A percentile compares a stretch with the other conserved stretches of the same genome.
Conservation (phyloP, 805 yeast genomes). For the Wickerhamomyces subpelliculosus region DNA sequence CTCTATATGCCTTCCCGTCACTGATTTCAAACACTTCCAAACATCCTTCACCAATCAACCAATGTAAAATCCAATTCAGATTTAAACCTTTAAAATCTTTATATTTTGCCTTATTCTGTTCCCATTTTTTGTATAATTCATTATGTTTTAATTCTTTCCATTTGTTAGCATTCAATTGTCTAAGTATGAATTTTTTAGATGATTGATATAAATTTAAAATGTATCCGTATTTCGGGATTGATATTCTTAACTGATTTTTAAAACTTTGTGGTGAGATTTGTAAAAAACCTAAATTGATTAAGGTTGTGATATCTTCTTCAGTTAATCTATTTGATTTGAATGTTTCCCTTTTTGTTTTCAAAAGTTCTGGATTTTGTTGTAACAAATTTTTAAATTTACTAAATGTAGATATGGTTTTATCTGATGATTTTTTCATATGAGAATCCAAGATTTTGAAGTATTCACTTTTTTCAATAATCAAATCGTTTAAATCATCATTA, state of each 20-base stretch:
- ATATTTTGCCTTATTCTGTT: slow-evolving; percentile 34
- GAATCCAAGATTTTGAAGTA: slow-evolving; percentile 7
- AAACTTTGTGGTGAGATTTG: slow-evolving; percentile 33
- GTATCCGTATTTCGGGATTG: slow-evolving; percentile 46
- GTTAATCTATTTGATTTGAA: neutral
- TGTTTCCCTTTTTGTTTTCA: neutral
- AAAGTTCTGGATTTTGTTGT: slow-evolving; percentile 3
- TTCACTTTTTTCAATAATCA: slow-evolving; percentile 25
- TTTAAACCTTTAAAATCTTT: slow-evolving; percentile 45
- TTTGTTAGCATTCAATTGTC: slow-evolving; percentile 28
- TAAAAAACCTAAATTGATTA: slow-evolving; percentile 36
- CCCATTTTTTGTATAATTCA: slow-evolving; percentile 38
- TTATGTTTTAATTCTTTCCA: slow-evolving; percentile 38
- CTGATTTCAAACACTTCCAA: slow-evolving; percentile 48
- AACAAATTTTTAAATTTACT: too few species aligned
- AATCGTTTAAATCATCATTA: slow-evolving; percentile 37
- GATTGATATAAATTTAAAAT: slow-evolving; percentile 36
- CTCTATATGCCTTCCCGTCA: slow-evolving; percentile 27
- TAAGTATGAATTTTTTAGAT: slow-evolving; percentile 38
- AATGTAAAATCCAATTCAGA: slow-evolving; percentile 43
- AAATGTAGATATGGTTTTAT: too few species aligned
- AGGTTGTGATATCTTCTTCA: neutral
- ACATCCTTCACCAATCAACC: slow-evolving; percentile 44
- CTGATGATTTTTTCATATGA: too few species aligned
- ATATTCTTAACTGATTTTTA: slow-evolving; percentile 30